A percentile compares a stretch with the other conserved stretches of the same genome.
Evolutionary conservation across 371 early-diverging fungal species (phyloP).

Genomic region (Actinomucor elegans): DNA sequence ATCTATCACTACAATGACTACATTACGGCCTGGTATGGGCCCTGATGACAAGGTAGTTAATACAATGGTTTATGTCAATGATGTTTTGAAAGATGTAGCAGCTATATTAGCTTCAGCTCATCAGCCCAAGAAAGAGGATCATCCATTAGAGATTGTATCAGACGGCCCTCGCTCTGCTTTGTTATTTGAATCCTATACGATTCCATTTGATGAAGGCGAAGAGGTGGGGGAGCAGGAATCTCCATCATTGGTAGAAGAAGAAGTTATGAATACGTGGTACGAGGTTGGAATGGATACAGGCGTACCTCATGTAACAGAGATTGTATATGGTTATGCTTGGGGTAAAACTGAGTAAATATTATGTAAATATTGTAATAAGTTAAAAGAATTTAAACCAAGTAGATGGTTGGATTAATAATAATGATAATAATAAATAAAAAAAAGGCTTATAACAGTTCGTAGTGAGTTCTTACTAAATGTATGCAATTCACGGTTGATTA

Average conservation of each 20-base stretch:
- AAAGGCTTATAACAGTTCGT: too few species aligned
- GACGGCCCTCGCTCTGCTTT: not conserved
- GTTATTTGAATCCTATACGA: constrained; percentile 13
- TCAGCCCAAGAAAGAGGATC: not conserved
- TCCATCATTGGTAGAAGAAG: not conserved
- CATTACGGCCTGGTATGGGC: constrained; percentile 35
- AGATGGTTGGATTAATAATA: too few species aligned
- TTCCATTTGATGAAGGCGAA: not conserved
- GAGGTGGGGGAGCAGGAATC: not conserved
- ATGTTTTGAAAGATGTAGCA: constrained; percentile 39
- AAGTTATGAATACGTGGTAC: constrained; percentile 28
- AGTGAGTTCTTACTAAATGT: too few species aligned
- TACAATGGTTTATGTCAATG: constrained; percentile 31
- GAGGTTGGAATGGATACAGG: constrained; percentile 43
- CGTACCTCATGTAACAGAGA: constrained; percentile 16
- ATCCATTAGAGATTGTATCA: not conserved
- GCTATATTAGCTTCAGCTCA: constrained; percentile 16
- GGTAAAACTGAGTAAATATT: too few species aligned
- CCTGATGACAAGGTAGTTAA: constrained; percentile 34
- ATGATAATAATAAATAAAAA: too few species aligned
- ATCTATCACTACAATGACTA: not conserved
- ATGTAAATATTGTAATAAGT: too few species aligned
- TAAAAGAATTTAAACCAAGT: too few species aligned
- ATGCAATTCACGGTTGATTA: too few species aligned
- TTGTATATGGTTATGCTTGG: constrained; percentile 34